Evolutionary conservation across 2,329 filamentous ascomycete species (phyloP).

Genomic region (Tolypocladium amazonense): DNA sequence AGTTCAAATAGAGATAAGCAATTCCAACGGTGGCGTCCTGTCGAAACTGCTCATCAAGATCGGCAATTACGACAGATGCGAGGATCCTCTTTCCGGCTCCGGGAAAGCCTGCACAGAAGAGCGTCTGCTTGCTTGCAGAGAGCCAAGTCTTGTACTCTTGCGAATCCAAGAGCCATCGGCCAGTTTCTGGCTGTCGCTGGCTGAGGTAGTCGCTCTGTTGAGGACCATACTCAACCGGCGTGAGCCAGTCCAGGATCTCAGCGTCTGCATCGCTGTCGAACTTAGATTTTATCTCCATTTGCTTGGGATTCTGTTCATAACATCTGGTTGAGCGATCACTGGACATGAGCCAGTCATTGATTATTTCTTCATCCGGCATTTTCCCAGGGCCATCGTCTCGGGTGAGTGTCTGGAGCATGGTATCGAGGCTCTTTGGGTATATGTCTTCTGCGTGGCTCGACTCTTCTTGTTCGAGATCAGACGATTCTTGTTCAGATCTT

Average conservation of each 20-base stretch:
- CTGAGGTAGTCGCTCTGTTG: neutral
- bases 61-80: slow-evolving; percentile 27
- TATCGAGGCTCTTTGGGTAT: no score
- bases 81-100: slow-evolving; percentile 39
- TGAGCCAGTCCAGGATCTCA: neutral
- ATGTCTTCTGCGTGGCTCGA: no score
- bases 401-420: no score
- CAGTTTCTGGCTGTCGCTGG: slow-evolving; percentile 25
- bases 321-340: no score
- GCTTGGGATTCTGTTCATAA: no score
- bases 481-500: no score
- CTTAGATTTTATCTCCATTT: no score
- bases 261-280: no score
- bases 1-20: slow-evolving; percentile 36
- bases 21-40: slow-evolving; percentile 18
- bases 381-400: no score
- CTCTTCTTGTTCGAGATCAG: no score
- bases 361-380: no score
- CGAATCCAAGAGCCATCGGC: slow-evolving; percentile 33
- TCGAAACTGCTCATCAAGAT: slow-evolving; percentile 17
- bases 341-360: no score
- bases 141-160: slow-evolving; percentile 21
- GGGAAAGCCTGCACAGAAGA: slow-evolving; percentile 37
- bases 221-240: neutral
- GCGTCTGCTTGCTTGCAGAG: slow-evolving; percentile 9